phyloP scores from a whole-genome alignment of 768 basidiomycete genomes.

The Phallus indusiatus region DNA sequence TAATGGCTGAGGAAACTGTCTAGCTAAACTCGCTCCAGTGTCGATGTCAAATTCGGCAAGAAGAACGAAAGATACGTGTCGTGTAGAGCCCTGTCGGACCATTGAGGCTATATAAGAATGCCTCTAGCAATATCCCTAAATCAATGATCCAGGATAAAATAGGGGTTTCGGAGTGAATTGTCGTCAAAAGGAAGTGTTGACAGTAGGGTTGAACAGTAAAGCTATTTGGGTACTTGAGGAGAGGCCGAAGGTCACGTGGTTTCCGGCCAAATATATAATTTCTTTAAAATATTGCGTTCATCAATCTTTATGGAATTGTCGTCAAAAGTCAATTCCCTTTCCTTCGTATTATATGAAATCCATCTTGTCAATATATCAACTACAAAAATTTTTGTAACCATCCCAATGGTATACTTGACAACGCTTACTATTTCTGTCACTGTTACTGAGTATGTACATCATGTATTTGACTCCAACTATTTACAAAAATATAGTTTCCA shows the following conservation, averaged over 20 bases:
- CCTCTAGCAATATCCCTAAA: background rate
- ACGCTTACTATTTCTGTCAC: background rate
- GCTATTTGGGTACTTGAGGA: background rate
- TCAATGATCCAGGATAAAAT: background rate
- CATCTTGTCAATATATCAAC: background rate
- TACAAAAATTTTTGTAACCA: background rate
- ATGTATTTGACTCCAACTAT: background rate
- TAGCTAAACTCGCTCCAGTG: slow-evolving; percentile 84
- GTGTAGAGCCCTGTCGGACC: slow-evolving; percentile 7
- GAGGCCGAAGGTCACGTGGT: background rate
- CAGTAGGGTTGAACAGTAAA: background rate
- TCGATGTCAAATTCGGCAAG: slow-evolving; percentile 99
- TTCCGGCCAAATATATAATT: background rate
- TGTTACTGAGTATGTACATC: too few species aligned
- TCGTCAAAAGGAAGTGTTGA: background rate
- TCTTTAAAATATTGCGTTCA: background rate
- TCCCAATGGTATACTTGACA: background rate
- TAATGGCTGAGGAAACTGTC: slow-evolving; percentile 92
- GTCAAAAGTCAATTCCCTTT: background rate
- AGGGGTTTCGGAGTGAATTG: background rate
- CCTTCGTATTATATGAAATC: background rate
- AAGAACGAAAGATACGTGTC: slow-evolving; percentile 66
- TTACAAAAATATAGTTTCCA: background rate
- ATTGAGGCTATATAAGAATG: background rate
- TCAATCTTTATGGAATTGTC: background rate